phyloP scores from a whole-genome alignment of 1,284 basidiomycete species.

The Tremellales sp. region DNA sequence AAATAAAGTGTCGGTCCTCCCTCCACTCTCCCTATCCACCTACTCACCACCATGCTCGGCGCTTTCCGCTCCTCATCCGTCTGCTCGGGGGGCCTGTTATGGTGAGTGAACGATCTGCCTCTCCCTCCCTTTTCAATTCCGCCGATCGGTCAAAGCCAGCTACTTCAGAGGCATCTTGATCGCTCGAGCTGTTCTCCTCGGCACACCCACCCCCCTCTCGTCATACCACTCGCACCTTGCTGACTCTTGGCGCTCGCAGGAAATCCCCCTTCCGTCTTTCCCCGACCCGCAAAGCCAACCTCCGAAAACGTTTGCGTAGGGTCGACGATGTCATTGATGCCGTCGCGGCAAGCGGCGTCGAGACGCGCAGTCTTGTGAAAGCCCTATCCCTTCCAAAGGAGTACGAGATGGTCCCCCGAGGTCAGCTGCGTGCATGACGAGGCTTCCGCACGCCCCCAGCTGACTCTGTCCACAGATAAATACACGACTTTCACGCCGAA shows the following conservation, averaged over 20 bases:
- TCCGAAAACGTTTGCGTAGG: conserved; percentile 77
- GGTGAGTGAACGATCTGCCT: conserved; percentile 13
- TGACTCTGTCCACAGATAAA: conserved; percentile 63
- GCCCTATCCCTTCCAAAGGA: conserved; percentile 45
- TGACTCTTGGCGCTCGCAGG: too few species aligned
- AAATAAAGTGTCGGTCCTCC: neutral
- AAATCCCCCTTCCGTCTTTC: conserved; percentile 94
- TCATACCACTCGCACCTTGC: neutral
- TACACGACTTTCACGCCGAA: conserved; percentile 85
- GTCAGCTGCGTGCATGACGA: conserved; percentile 39
- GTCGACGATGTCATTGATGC: conserved; percentile 92
- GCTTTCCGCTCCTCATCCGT: conserved; percentile 32
- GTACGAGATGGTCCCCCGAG: conserved; percentile 49
- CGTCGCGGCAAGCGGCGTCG: conserved; percentile 72
- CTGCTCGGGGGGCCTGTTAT: conserved; percentile 31
- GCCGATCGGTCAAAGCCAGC: neutral
- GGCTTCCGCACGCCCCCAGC: neutral
- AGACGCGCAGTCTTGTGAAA: conserved; percentile 55
- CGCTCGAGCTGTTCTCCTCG: too few species aligned
- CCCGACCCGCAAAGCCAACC: conserved; percentile 83
- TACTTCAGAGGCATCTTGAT: neutral
- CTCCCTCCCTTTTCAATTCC: neutral
- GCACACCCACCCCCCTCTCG: neutral
- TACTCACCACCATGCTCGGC: conserved; percentile 29
- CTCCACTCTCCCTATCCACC: neutral